These are phyloP conservation scores for Ulota crispa DNA, from an alignment of 225 moss, liverwort and hornwort species.

Conservation along the genomic window DNA sequence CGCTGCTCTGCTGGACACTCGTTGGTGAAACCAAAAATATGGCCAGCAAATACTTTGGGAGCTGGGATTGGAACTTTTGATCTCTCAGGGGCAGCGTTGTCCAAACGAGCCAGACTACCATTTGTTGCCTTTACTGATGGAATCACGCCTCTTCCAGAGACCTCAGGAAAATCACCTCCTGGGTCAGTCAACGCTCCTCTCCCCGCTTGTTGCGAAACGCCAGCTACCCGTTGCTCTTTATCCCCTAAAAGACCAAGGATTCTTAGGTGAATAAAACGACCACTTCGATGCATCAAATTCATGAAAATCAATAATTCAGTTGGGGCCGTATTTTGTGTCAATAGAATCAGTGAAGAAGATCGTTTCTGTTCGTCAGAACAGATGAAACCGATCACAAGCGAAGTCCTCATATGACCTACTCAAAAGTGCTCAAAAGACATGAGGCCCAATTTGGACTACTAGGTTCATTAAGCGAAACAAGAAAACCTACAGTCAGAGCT, in stretches of 20 bases:
- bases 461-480: neutral
- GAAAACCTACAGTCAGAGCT: neutral
- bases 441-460: neutral
- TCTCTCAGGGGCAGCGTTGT: slow-evolving; percentile 17
- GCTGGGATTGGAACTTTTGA: slow-evolving; percentile 28
- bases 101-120: slow-evolving; percentile 17
- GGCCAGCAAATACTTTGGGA: slow-evolving; percentile 50
- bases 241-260: slow-evolving; percentile 8
- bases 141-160: slow-evolving; percentile 16
- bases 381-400: neutral
- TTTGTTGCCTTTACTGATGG: slow-evolving; percentile 25
- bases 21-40: slow-evolving; percentile 59
- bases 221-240: slow-evolving; percentile 21
- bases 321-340: neutral
- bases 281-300: neutral
- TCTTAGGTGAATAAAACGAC: neutral
- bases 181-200: slow-evolving; percentile 22
- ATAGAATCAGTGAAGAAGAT: neutral
- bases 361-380: neutral
- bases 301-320: neutral
- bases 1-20: slow-evolving; percentile 61
- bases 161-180: slow-evolving; percentile 9
- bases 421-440: neutral
- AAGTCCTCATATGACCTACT: neutral
- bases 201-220: slow-evolving; percentile 27